Evolutionary conservation across 768 basidiomycete genomes (phyloP).

Genomic region (Lactifluus rugatus): DNA sequence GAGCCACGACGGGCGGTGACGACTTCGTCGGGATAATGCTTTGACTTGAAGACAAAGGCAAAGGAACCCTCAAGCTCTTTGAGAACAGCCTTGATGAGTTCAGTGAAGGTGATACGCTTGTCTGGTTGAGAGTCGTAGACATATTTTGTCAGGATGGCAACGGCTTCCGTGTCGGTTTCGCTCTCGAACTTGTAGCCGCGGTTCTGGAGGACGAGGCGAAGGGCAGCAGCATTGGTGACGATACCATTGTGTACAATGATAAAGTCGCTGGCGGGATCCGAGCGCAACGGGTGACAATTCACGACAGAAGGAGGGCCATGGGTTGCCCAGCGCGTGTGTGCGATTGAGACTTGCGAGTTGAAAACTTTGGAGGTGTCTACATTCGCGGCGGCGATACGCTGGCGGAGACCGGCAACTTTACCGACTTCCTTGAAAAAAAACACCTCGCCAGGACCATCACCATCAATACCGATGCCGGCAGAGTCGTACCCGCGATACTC

Average conservation of each 20-base stretch:
- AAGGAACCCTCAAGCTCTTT: slow-evolving; percentile 99
- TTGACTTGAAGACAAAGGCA: slow-evolving; percentile 97
- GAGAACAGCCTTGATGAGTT: slow-evolving; percentile 87
- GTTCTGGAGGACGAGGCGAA: slow-evolving; percentile 89
- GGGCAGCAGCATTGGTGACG: slow-evolving; percentile 86
- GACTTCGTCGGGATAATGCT: slow-evolving; percentile 90
- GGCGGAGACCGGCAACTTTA: slow-evolving; percentile 88
- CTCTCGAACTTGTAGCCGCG: slow-evolving; percentile 89
- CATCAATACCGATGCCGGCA: slow-evolving; percentile 85
- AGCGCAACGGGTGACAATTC: slow-evolving; percentile 94
- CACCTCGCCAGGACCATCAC: slow-evolving; percentile 69
- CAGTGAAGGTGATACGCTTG: slow-evolving; percentile 80
- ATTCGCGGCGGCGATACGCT: slow-evolving; percentile 66
- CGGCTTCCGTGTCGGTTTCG: slow-evolving; percentile 97
- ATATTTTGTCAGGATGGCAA: slow-evolving; percentile 93
- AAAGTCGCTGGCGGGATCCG: slow-evolving; percentile 75
- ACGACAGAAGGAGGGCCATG: slow-evolving; percentile 80
- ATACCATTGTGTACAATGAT: slow-evolving; percentile 97
- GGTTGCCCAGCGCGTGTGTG: slow-evolving; percentile 99
- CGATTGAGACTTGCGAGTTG: slow-evolving; percentile 88
- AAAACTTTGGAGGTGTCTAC: slow-evolving; percentile 69
- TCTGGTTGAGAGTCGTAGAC: slow-evolving; percentile 88
- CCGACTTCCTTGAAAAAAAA: slow-evolving; percentile 96
- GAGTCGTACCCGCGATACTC: slow-evolving; percentile 99
- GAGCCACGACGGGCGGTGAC: slow-evolving; percentile 96